Evolutionary conservation across 257 asterid genomes (phyloP).

Genomic region (Marsdenia floribunda): DNA sequence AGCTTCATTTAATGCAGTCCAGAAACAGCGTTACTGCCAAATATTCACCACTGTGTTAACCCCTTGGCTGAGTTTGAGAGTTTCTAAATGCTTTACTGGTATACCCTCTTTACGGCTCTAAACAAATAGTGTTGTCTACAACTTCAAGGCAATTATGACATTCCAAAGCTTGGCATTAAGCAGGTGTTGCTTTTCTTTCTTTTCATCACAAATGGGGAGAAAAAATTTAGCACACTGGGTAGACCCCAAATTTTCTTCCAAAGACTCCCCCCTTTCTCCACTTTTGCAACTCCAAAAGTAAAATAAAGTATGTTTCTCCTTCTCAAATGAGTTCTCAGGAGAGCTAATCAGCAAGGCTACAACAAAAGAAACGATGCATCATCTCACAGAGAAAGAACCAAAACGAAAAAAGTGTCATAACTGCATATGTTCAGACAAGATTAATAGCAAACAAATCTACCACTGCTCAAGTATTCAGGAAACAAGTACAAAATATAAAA

Average conservation of each 20-base stretch:
- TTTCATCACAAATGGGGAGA: not conserved
- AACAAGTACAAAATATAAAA: not conserved
- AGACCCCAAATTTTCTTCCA: not conserved
- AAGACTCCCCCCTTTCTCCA: not conserved
- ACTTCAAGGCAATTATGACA: not conserved
- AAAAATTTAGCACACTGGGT: slow-evolving; percentile 1
- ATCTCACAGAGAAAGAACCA: not conserved
- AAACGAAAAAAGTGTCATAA: not conserved
- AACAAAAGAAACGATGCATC: slow-evolving; percentile 4
- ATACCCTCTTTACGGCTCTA: not conserved
- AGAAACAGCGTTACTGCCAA: not conserved
- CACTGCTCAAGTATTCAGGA: not conserved
- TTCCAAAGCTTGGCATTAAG: not conserved
- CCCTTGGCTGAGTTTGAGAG: not conserved
- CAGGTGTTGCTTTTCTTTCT: not conserved
- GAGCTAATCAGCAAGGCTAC: not conserved
- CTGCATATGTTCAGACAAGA: not conserved
- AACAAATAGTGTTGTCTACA: not conserved
- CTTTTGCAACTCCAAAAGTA: not conserved
- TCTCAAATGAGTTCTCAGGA: slow-evolving; percentile 6
- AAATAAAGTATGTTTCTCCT: not conserved
- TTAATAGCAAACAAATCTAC: not conserved
- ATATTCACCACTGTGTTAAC: not conserved
- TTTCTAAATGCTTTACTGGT: not conserved
- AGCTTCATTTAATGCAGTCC: not conserved